phyloP scores from a whole-genome alignment of 208 protist species.

The Acanthamoeba divionensis region DNA sequence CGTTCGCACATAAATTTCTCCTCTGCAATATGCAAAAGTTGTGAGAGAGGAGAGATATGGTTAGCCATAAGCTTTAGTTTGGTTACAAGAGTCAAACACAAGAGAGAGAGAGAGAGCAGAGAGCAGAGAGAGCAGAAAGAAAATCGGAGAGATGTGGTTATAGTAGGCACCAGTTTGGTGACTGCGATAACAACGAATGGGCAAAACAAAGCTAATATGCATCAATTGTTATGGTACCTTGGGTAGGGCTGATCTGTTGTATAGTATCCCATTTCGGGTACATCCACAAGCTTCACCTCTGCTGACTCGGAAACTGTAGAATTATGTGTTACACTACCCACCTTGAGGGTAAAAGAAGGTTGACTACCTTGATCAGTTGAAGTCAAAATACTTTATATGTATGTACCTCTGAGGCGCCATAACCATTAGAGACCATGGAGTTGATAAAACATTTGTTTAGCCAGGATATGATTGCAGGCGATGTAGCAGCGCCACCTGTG shows the following conservation, averaged over 20 bases:
- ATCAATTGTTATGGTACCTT: conserved; percentile 72
- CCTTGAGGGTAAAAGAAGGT: neutral
- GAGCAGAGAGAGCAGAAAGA: neutral
- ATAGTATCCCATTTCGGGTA: conserved; percentile 84
- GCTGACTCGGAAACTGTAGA: neutral
- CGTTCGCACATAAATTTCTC: conserved; percentile 54
- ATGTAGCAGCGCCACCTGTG: conserved; percentile 78
- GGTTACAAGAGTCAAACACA: neutral
- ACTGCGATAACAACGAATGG: no score
- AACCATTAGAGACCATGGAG: conserved; percentile 39
- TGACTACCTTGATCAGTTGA: no score
- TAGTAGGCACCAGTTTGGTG: no score
- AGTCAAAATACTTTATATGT: no score
- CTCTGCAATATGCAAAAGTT: no score
- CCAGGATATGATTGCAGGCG: conserved; percentile 75
- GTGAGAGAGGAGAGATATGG: neutral
- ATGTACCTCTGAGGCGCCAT: conserved; percentile 22
- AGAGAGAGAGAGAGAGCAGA: neutral
- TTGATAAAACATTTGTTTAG: conserved; percentile 51
- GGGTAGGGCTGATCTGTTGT: conserved; percentile 52
- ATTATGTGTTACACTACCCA: neutral
- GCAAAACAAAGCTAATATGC: neutral
- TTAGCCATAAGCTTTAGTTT: neutral
- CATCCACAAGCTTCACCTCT: conserved; percentile 89
- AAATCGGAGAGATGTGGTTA: neutral